Base-by-base conservation (phyloP, 116 monocot genomes). In the Thalassia testudinum region DNA sequence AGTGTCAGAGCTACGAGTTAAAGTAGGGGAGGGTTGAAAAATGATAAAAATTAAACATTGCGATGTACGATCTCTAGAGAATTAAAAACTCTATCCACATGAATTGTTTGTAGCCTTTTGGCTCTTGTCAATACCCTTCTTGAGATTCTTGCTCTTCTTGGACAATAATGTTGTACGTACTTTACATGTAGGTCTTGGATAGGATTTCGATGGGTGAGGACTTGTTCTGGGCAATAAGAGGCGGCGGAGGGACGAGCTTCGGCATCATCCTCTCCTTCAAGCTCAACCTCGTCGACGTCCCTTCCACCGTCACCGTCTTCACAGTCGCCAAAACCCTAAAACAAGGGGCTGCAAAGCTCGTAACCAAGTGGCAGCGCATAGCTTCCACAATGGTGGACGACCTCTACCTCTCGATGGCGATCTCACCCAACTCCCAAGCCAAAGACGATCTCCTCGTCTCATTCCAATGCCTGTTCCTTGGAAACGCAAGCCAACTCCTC, bases 61-160 rank as follows among this genome's bases (percentile, higher is more conserved):
- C n/a, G n/a, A 51, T 92, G 92, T 44, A 92, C 83, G 43, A 83
- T 51, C 55, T 62, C 60, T 34, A 86, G 62, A 22, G n/a, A n/a
- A n/a, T n/a, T n/a, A n/a, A n/a, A n/a, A n/a, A n/a, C n/a, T n/a
- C n/a, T n/a, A n/a, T n/a, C n/a, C n/a, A n/a, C n/a, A n/a, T n/a
- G n/a, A n/a, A n/a, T n/a, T n/a, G n/a, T n/a, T n/a, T n/a, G n/a
- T n/a, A n/a, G n/a, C n/a, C n/a, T n/a, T n/a, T n/a, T n/a, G n/a
- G n/a, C n/a, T n/a, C n/a, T n/a, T n/a, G n/a, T n/a, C n/a, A n/a
- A n/a, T n/a, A n/a, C n/a, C n/a, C n/a, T n/a, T n/a, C n/a, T n/a
- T n/a, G n/a, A n/a, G n/a, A n/a, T n/a, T n/a, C n/a, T n/a, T n/a
- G n/a, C n/a, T n/a, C n/a, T n/a, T n/a, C n/a, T n/a, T n/a, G n/a